These are phyloP conservation scores for Fusarium lyarnte DNA, from an alignment of 2,329 filamentous ascomycete species.

Conservation along the genomic window DNA sequence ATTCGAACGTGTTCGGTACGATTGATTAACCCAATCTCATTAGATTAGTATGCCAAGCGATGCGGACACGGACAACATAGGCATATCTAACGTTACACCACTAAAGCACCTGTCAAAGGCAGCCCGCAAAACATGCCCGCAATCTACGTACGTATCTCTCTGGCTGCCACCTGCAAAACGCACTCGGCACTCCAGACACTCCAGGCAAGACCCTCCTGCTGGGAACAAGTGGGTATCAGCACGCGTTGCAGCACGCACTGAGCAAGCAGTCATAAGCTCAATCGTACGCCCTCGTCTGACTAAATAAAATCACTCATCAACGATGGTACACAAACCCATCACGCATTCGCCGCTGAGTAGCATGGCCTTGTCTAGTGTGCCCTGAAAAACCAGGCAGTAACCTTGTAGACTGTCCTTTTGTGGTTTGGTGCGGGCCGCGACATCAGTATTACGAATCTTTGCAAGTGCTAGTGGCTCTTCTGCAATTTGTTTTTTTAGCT, in stretches of 20 bases:
- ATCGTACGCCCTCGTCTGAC: neutral
- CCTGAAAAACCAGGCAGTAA: neutral
- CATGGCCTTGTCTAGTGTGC: neutral
- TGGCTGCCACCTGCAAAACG: neutral
- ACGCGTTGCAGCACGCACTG: neutral
- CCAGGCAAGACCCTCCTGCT: no score
- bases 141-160: neutral
- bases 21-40: neutral
- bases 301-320: constrained; percentile 5
- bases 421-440: neutral
- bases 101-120: neutral
- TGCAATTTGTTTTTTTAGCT: neutral
- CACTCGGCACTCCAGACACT: neutral
- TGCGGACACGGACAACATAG: neutral
- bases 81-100: neutral
- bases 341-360: neutral
- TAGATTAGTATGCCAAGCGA: neutral
- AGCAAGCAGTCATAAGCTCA: neutral
- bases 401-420: neutral
- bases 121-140: neutral
- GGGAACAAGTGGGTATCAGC: neutral
- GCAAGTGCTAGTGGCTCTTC: neutral
- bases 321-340: neutral
- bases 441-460: neutral
- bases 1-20: neutral